Conservation (phyloP, 2,329 filamentous ascomycete genomes). For the Ophiostoma novo-ulmi region DNA sequence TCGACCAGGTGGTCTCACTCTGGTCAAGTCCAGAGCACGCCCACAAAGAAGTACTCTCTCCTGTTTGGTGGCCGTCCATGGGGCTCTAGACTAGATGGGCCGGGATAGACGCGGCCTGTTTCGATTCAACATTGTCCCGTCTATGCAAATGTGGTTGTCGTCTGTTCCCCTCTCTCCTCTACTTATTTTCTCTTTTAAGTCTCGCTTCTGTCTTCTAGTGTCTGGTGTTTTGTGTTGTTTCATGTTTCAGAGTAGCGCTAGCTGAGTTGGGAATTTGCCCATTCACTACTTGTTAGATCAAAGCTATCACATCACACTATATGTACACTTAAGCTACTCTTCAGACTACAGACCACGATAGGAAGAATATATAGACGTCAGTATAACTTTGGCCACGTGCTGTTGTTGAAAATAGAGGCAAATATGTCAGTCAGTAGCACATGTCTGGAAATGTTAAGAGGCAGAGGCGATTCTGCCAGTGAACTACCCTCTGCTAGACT, state of each 20-base stretch:
- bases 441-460: neutral
- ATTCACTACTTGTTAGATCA: neutral
- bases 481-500: no score
- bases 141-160: neutral
- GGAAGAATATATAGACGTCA: neutral
- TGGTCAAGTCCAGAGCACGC: neutral
- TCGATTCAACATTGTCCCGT: neutral
- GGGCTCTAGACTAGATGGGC: neutral
- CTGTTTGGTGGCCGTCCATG: neutral
- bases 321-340: neutral
- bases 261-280: slow-evolving; percentile 1
- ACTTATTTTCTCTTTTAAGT: neutral
- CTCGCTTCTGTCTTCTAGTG: neutral
- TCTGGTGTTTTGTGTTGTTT: neutral
- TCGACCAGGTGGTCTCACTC: neutral
- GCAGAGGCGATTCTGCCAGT: neutral
- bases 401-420: neutral
- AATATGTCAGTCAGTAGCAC: neutral
- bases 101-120: slow-evolving; percentile 4
- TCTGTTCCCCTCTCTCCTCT: neutral
- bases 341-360: neutral
- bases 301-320: neutral
- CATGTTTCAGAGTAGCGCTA: neutral
- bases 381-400: neutral
- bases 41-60: neutral